Conservation (phyloP, 352 stramenopile genomes). For the Globisporangium paroecandrum region DNA sequence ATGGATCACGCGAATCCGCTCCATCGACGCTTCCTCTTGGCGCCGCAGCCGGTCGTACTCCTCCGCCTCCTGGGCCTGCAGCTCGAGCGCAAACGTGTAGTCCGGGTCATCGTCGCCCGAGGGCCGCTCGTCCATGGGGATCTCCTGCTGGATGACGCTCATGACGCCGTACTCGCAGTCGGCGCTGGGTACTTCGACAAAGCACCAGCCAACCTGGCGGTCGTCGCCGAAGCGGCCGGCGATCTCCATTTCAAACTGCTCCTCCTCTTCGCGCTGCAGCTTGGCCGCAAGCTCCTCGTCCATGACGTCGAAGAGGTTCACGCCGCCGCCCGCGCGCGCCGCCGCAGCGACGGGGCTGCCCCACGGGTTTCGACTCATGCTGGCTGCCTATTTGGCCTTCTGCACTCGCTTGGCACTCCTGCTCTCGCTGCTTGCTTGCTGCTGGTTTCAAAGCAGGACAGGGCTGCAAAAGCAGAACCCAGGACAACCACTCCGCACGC, state of each 20-base stretch:
- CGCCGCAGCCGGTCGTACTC: slow-evolving; percentile 70
- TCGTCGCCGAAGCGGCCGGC: slow-evolving; percentile 59
- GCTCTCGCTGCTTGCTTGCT: slow-evolving; percentile 6
- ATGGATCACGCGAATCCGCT: slow-evolving; percentile 54
- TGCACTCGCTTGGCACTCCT: not conserved
- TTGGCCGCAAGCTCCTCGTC: slow-evolving; percentile 66
- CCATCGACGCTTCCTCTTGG: slow-evolving; percentile 64
- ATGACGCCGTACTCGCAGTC: slow-evolving; percentile 56
- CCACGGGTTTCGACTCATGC: slow-evolving; percentile 30
- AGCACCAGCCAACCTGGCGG: slow-evolving; percentile 61
- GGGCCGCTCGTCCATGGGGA: slow-evolving; percentile 39
- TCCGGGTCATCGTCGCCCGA: slow-evolving; percentile 44
- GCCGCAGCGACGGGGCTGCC: slow-evolving; percentile 23
- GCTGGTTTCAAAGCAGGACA: slow-evolving; percentile 12
- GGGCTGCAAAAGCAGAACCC: slow-evolving; percentile 12
- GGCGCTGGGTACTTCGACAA: slow-evolving; percentile 65
- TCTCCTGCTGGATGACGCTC: slow-evolving; percentile 71
- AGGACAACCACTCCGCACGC: slow-evolving; percentile 10
- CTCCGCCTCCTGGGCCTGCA: slow-evolving; percentile 68
- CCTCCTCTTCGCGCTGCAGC: slow-evolving; percentile 67
- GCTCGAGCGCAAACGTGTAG: slow-evolving; percentile 70
- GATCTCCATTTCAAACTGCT: slow-evolving; percentile 64
- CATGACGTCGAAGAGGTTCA: slow-evolving; percentile 69
- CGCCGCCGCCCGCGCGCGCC: slow-evolving; percentile 16
- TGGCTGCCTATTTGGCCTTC: slow-evolving; percentile 2